These are phyloP conservation scores for Oryza brachyantha DNA, from an alignment of 176 grass and related monocot species.

Conservation along the genomic window DNA sequence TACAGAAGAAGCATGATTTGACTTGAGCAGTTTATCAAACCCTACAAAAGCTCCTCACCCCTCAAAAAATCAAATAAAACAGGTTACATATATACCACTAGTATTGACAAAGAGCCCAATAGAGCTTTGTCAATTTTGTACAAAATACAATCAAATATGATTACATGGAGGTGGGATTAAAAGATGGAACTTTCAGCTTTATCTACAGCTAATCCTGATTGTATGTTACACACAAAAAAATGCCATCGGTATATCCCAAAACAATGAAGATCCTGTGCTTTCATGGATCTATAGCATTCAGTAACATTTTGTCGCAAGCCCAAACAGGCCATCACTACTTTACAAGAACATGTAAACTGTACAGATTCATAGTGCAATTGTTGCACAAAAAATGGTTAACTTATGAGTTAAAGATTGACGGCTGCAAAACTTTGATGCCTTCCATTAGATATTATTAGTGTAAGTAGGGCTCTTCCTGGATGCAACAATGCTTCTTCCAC, in stretches of 20 bases:
- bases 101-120: too few relatives aligned
- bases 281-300: slow-evolving; percentile 14
- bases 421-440: slow-evolving; percentile 22
- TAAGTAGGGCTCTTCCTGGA: neutral
- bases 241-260: neutral
- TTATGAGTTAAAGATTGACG: slow-evolving; percentile 1
- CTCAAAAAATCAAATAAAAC: too few relatives aligned
- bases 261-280: slow-evolving; percentile 16
- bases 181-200: neutral
- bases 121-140: too few relatives aligned
- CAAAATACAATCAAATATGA: slow-evolving; percentile 9
- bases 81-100: too few relatives aligned
- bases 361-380: neutral
- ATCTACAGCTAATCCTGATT: slow-evolving; percentile 33
- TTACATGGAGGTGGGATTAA: neutral
- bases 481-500: neutral
- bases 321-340: neutral
- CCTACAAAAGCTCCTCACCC: too few relatives aligned
- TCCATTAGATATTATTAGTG: neutral
- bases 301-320: neutral
- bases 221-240: slow-evolving; percentile 23
- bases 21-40: too few relatives aligned
- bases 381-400: slow-evolving; percentile 25
- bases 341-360: slow-evolving; percentile 7
- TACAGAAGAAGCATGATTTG: too few relatives aligned